A percentile compares a stretch with the other conserved stretches of the same genome.
Conservation (phyloP, 306 rosid genomes). For the Hippophae rhamnoides region DNA sequence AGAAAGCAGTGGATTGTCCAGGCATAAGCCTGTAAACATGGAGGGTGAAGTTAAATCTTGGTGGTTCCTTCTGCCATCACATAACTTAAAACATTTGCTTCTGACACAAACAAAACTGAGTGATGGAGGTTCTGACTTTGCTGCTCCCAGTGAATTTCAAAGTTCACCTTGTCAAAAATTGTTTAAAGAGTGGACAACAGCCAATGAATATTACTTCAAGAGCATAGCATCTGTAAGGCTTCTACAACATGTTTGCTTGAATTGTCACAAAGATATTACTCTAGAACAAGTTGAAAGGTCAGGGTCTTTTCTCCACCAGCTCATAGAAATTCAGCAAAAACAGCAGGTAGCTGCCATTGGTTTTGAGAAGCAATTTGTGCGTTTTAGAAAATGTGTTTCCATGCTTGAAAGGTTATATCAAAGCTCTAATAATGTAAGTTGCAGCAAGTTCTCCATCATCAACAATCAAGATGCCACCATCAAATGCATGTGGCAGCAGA, state of each 20-base stretch:
- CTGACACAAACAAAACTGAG: conserved; percentile 29
- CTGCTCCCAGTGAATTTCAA: conserved; percentile 14
- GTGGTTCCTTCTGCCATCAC: conserved; percentile 78
- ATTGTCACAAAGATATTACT: conserved; percentile 59
- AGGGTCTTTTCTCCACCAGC: conserved; percentile 59
- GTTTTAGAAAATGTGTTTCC: conserved; percentile 41
- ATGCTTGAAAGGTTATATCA: conserved; percentile 47
- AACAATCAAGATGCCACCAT: conserved; percentile 42
- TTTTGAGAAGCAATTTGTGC: conserved; percentile 52
- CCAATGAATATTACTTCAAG: conserved; percentile 54
- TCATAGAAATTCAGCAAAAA: conserved; percentile 53
- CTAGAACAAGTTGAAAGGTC: conserved; percentile 63
- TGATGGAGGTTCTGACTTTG: conserved; percentile 23
- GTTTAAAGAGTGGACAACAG: conserved; percentile 49
- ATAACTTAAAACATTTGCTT: conserved; percentile 43
- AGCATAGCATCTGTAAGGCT: conserved; percentile 59
- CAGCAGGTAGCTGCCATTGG: conserved; percentile 51
- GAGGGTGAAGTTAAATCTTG: conserved; percentile 59
- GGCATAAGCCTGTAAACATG: conserved; percentile 40
- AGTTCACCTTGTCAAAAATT: conserved; percentile 18
- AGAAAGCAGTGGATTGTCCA: conserved; percentile 62
- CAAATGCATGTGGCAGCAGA: conserved; percentile 87
- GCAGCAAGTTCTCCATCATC: conserved; percentile 27
- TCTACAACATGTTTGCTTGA: conserved; percentile 53
- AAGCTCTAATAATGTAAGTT: conserved; percentile 22